Evolutionary conservation across 1,284 basidiomycete genomes (phyloP).

Genomic region (Puccinia brachypodii): DNA sequence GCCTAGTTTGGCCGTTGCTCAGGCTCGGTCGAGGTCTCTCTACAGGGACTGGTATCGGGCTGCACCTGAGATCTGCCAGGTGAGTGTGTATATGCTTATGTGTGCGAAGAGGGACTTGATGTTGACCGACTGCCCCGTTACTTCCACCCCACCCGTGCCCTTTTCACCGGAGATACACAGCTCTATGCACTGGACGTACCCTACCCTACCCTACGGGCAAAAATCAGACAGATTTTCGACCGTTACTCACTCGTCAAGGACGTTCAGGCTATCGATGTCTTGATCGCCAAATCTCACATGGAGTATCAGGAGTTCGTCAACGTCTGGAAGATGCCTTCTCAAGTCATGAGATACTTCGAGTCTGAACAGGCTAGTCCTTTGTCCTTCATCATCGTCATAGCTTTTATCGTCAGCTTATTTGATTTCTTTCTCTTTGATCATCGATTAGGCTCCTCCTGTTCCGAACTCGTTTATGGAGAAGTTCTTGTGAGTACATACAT

Average conservation of each 20-base stretch:
- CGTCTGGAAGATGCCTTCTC: conserved; percentile 47
- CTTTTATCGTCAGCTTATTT: neutral
- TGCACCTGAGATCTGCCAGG: conserved; percentile 56
- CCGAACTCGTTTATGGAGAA: conserved; percentile 48
- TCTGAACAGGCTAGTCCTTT: conserved; percentile 21
- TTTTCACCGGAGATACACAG: conserved; percentile 56
- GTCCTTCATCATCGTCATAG: neutral
- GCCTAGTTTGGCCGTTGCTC: conserved; percentile 67
- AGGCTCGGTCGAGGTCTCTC: conserved; percentile 70
- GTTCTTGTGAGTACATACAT: conserved; percentile 41
- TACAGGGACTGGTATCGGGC: conserved; percentile 91
- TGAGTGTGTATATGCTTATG: neutral
- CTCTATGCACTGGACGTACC: conserved; percentile 83
- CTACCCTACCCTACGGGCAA: conserved; percentile 75
- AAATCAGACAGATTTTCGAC: conserved; percentile 85
- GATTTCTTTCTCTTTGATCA: neutral
- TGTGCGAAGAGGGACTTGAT: neutral
- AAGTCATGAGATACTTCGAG: conserved; percentile 48
- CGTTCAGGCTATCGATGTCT: conserved; percentile 77
- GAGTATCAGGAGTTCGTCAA: conserved; percentile 72
- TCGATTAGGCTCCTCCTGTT: conserved; percentile 23
- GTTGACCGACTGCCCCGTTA: neutral
- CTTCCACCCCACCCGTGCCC: neutral
- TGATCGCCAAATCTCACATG: conserved; percentile 79
- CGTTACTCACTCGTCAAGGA: conserved; percentile 79